Evolutionary conservation across 495 filamentous ascomycete genomes (phyloP).

Genomic region (Aspergillus affinis): DNA sequence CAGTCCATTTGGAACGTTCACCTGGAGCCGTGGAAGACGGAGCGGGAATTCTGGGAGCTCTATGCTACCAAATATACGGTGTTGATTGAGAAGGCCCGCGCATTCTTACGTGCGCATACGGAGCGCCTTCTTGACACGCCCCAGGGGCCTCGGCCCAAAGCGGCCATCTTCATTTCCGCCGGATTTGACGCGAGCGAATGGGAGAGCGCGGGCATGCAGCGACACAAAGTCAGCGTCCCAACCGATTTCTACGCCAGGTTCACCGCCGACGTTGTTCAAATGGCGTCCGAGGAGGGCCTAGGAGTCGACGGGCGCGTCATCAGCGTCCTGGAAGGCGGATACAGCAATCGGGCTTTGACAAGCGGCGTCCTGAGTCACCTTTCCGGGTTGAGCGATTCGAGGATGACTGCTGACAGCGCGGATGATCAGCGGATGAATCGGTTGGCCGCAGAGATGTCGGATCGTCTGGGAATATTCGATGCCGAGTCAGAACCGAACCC

Average conservation of each 20-base stretch:
- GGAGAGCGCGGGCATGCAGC: slow-evolving; percentile 89
- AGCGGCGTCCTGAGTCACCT: slow-evolving; percentile 88
- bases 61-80: slow-evolving; percentile 75
- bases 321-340: slow-evolving; percentile 93
- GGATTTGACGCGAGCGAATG: slow-evolving; percentile 97
- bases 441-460: slow-evolving; percentile 30
- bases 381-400: slow-evolving; percentile 62
- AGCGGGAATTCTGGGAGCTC: slow-evolving; percentile 81
- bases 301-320: slow-evolving; percentile 80
- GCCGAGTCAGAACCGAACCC: slow-evolving; percentile 2
- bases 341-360: slow-evolving; percentile 85
- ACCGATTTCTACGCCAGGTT: slow-evolving; percentile 95
- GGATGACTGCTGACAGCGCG: neutral
- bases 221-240: slow-evolving; percentile 91
- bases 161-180: slow-evolving; percentile 89
- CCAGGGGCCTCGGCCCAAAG: slow-evolving; percentile 61
- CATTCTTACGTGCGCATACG: slow-evolving; percentile 69
- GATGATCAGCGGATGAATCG: slow-evolving; percentile 17
- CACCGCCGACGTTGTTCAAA: slow-evolving; percentile 74
- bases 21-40: slow-evolving; percentile 77
- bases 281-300: slow-evolving; percentile 78
- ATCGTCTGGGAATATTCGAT: slow-evolving; percentile 21
- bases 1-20: slow-evolving; percentile 98
- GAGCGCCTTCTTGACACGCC: slow-evolving; percentile 54
- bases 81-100: slow-evolving; percentile 76